phyloP scores from a whole-genome alignment of 164 flowering plant genomes.

The Vitis rotundifolia region DNA sequence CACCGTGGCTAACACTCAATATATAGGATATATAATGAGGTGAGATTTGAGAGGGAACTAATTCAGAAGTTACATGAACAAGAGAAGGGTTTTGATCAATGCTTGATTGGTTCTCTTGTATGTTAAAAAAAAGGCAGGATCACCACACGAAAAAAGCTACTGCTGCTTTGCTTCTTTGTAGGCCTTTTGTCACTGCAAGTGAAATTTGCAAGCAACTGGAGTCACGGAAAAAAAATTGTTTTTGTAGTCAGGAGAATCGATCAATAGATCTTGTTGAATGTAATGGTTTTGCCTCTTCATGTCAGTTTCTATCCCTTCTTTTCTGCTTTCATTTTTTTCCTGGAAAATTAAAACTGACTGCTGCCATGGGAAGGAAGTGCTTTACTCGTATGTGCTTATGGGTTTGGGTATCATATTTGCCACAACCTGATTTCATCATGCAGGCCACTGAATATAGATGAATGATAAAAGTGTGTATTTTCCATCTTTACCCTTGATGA shows the following conservation, averaged over 20 bases:
- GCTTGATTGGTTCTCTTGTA: constrained; percentile 1
- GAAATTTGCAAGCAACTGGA: constrained; percentile 3
- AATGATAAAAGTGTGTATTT: no score
- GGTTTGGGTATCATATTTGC: no score
- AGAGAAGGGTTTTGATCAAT: background rate
- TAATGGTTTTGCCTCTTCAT: constrained; percentile 10
- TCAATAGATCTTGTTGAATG: constrained; percentile 4
- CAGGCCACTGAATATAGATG: no score
- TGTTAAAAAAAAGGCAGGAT: background rate
- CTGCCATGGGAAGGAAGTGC: no score
- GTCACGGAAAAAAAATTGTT: background rate
- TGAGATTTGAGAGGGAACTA: background rate
- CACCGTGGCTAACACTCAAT: constrained; percentile 10
- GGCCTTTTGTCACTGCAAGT: background rate
- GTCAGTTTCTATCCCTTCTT: background rate
- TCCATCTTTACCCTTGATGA: no score
- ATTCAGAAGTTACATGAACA: background rate
- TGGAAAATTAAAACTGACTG: background rate
- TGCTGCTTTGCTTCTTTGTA: background rate
- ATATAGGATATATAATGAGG: background rate
- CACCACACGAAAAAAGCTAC: background rate
- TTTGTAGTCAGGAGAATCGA: constrained; percentile 1
- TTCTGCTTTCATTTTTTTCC: background rate
- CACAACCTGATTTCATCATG: no score
- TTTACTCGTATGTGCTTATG: no score